These are phyloP conservation scores for Dothistroma septosporum DNA, from an alignment of 2,329 filamentous ascomycete species.

Conservation along the genomic window DNA sequence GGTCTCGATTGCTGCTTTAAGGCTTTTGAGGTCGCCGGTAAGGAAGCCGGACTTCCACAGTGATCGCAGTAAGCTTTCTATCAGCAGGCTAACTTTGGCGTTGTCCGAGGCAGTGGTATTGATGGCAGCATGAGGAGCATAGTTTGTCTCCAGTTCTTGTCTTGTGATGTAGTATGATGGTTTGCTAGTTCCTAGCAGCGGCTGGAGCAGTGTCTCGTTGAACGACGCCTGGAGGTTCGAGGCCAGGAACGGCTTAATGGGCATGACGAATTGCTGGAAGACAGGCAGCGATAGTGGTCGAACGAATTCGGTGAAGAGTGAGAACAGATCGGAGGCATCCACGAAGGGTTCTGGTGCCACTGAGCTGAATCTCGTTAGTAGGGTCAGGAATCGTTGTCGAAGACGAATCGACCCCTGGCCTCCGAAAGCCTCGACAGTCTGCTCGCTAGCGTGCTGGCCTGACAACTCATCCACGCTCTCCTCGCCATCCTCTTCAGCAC, in stretches of 20 bases:
- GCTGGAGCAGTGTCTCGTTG: conserved; percentile 50
- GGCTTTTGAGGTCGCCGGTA: conserved; percentile 1
- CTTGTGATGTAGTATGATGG: conserved; percentile 46
- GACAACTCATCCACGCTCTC: neutral
- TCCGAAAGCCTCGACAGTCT: conserved; percentile 26
- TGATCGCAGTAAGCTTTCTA: conserved; percentile 62
- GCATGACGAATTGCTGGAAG: conserved; percentile 55
- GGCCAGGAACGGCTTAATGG: conserved; percentile 34
- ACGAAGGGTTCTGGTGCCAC: conserved; percentile 43
- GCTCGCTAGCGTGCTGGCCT: neutral
- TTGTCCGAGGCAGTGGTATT: conserved; percentile 62
- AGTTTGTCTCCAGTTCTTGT: conserved; percentile 54
- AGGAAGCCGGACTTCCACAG: conserved; percentile 38
- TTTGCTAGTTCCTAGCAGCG: conserved; percentile 45
- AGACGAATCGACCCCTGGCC: conserved; percentile 55
- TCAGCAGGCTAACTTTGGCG: conserved; percentile 64
- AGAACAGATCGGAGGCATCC: conserved; percentile 54
- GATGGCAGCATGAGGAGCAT: conserved; percentile 62
- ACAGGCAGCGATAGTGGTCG: conserved; percentile 55
- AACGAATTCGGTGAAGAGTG: conserved; percentile 54
- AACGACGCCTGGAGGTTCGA: conserved; percentile 48
- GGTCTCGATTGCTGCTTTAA: conserved; percentile 41
- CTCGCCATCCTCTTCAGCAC: conserved; percentile 7
- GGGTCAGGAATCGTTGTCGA: conserved; percentile 59
- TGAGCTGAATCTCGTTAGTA: conserved; percentile 39